These are phyloP conservation scores for Saccharomycopsis phalli DNA, from an alignment of 1,139 yeast species.

Conservation along the genomic window DNA sequence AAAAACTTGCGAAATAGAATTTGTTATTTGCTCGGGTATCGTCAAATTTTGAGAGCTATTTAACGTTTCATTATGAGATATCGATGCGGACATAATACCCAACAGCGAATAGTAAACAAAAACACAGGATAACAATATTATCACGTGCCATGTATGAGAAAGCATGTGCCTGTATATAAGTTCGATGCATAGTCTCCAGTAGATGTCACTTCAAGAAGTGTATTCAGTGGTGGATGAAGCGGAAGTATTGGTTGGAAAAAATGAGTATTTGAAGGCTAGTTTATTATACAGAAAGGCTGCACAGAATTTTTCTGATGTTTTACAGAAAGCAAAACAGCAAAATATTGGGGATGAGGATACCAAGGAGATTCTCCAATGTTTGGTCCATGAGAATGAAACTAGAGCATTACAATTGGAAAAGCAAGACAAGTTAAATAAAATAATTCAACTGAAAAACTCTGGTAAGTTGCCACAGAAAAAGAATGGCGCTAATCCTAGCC, in stretches of 20 bases:
- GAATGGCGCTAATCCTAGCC: slow-evolving; percentile 1
- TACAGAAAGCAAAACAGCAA: slow-evolving; percentile 1
- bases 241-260: slow-evolving; percentile 6
- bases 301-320: slow-evolving; percentile 1
- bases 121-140: background rate
- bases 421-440: slow-evolving; percentile 3
- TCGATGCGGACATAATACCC: slow-evolving; percentile 2
- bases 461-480: slow-evolving; percentile 1
- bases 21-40: slow-evolving; percentile 27
- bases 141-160: too few relatives aligned
- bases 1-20: slow-evolving; percentile 58
- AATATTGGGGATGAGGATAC: slow-evolving; percentile 5
- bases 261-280: slow-evolving; percentile 11
- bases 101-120: slow-evolving; percentile 2
- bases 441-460: background rate
- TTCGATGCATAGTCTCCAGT: too few relatives aligned
- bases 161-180: too few relatives aligned
- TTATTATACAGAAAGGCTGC: slow-evolving; percentile 7
- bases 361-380: slow-evolving; percentile 5
- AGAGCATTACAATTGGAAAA: slow-evolving; percentile 6
- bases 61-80: slow-evolving; percentile 7
- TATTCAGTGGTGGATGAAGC: slow-evolving; percentile 13
- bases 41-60: slow-evolving; percentile 5
- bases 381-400: slow-evolving; percentile 10
- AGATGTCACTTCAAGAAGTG: slow-evolving; percentile 15